Evolutionary conservation across 2,329 filamentous ascomycete genomes (phyloP).

Genomic region (Metarhizium sp.): DNA sequence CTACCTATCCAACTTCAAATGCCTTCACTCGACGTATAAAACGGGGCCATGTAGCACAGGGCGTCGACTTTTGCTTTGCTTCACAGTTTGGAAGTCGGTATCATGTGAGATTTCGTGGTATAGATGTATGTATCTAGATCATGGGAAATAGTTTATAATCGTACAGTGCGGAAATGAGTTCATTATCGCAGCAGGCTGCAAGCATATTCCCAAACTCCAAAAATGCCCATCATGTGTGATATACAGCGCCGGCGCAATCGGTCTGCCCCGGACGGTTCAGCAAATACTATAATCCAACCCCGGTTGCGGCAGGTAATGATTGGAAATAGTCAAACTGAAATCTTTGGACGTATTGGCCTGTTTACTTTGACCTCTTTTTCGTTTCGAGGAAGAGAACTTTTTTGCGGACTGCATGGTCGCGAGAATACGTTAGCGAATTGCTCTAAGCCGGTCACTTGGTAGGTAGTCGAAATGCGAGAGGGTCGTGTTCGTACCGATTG

Average conservation of each 20-base stretch:
- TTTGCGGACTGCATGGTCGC: constrained; percentile 60
- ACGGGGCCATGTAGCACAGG: neutral
- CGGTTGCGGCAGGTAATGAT: neutral
- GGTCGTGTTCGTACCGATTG: constrained; percentile 59
- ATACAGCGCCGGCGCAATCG: constrained; percentile 14
- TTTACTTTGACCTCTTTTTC: constrained; percentile 63
- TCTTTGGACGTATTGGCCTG: neutral
- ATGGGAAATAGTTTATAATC: neutral
- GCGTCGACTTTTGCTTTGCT: constrained; percentile 3
- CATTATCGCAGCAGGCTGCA: neutral
- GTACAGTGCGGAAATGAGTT: neutral
- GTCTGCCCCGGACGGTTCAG: neutral
- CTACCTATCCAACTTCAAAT: neutral
- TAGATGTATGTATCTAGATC: neutral
- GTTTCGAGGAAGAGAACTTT: constrained; percentile 93
- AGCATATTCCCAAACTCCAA: constrained; percentile 19
- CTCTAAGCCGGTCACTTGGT: too few species aligned
- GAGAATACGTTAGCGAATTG: constrained; percentile 1
- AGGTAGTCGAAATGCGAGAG: neutral
- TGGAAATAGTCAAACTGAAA: neutral
- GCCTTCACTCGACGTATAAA: neutral
- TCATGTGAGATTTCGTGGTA: neutral
- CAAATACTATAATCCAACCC: neutral
- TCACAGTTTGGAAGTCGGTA: neutral
- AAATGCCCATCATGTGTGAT: constrained; percentile 17